Evolutionary conservation across 306 rosid species (phyloP).

Genomic region (Rubus idaeus): DNA sequence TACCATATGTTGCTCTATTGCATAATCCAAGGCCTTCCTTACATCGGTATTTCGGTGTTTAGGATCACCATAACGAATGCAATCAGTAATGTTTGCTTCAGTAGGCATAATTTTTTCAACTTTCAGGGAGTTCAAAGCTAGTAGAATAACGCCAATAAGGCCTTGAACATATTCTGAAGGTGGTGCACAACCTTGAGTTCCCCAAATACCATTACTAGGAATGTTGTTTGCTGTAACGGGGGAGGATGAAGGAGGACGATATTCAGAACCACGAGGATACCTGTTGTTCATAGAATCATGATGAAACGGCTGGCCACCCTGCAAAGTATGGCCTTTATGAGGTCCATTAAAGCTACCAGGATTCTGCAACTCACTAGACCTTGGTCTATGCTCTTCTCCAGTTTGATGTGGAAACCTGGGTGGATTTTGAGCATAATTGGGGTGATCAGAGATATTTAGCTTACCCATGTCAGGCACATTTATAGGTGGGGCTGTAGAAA

Average conservation of each 20-base stretch:
- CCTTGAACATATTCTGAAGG: constrained; percentile 75
- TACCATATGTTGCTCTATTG: constrained; percentile 54
- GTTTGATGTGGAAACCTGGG: constrained; percentile 38
- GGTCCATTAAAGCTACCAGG: constrained; percentile 39
- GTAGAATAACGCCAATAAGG: constrained; percentile 57
- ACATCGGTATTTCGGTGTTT: constrained; percentile 53
- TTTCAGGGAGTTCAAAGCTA: constrained; percentile 59
- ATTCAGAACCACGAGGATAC: constrained; percentile 48
- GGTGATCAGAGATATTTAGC: constrained; percentile 49
- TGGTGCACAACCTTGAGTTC: constrained; percentile 64
- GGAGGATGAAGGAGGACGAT: constrained; percentile 33
- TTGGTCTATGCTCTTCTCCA: constrained; percentile 51
- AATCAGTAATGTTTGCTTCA: constrained; percentile 60
- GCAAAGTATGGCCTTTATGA: constrained; percentile 49
- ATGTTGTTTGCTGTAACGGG: constrained; percentile 35
- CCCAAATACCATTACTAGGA: constrained; percentile 66
- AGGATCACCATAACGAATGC: constrained; percentile 70
- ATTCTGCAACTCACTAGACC: constrained; percentile 39
- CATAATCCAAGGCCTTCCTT: constrained; percentile 62
- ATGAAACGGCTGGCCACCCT: constrained; percentile 44
- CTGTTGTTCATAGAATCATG: constrained; percentile 40
- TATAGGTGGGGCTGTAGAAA: constrained; percentile 38
- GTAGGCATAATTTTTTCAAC: constrained; percentile 64
- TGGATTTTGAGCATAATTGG: constrained; percentile 40
- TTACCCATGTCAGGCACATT: constrained; percentile 56